Base-by-base conservation (phyloP, 2,329 filamentous ascomycete genomes). In the Elsinoe arachidis region DNA sequence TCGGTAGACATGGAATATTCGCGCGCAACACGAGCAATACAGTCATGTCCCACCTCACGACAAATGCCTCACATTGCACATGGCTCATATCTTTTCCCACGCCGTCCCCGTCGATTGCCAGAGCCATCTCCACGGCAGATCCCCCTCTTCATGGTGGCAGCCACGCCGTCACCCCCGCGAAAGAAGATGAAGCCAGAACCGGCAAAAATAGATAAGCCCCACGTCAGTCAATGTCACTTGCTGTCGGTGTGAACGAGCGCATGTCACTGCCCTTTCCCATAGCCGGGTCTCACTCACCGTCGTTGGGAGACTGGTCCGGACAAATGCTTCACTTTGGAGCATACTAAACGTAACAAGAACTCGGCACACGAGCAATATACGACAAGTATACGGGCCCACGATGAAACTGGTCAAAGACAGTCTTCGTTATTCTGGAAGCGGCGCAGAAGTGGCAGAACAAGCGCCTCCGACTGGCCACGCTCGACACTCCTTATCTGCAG, bases 281-380 rank as follows among this genome's bases (percentile, higher is more conserved):
- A 46, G 21, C 12, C 41, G 26, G 26, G 21, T 34, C 23, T 35
- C 38, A 15, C 23, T 39, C 33, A 15, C 19, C 33, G 12, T 19
- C 49, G 49, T 39, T 38, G 49, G 26, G 34, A 17, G 11, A 39
- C 49, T 44, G 37, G 23, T 55, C 19, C 17, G 23, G 17, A 55
- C 23, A 34, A 55, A 26, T 17, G n/a, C 19, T 21, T 52, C 21
- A 30, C 14, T 17, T 52, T 34, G 3, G 35, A 39, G 49, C 49
- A 53, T 38, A 37, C 49, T 38, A 53, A 53, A 53, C 49, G 49
- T 53, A 53, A 53, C 34, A 53, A 53, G 34, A 53, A 53, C 49
- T 34, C 49, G 21, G 35, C 35, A 35, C 34, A 39, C 49, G 35
- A 53, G 49, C 34, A 39, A 26, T 12, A 38, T 53, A 53, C 49